Base-by-base conservation (phyloP, 2,329 filamentous ascomycete species). In the Pyrenophora graminea region DNA sequence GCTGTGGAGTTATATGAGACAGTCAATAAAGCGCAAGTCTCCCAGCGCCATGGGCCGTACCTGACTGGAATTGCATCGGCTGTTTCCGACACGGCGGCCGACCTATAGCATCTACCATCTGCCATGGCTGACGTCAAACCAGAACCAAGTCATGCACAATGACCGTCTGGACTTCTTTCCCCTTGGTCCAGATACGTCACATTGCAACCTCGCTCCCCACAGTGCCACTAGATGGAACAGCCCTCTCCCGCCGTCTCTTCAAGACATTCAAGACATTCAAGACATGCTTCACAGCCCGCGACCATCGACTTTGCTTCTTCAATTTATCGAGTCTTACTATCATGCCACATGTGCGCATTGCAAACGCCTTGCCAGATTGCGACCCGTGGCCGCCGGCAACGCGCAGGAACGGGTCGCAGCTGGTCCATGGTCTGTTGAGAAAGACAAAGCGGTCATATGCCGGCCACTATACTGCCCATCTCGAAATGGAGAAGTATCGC, bases 91-190 rank as follows among this genome's bases (percentile, higher is more conserved):
- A 32, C 15, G 15, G 25, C 25, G 43, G 18, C 15, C 25, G 34
- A 36, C 43, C 37, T 39, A 33, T 47, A n/a, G 33, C 8, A 36
- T 21, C 43, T 40, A 37, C 17, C 48, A 37, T 15, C 37, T 30
- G 30, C 18, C 25, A 18, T 17, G 13, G 13, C 37, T 52, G 49
- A 52, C 44, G 49, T 52, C 39, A 43, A 48, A 34, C 19, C 27
- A 39, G 15, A 33, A 34, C 31, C 36, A 46, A 46, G 44, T 36
- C 33, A 32, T 23, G 34, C 19, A 21, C 23, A 18, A 39, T 34
- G 34, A 32, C 18, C 15, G 25, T 46, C 33, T 39, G n/a, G 34
- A 46, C 13, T 8, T 39, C 13, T 8, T 39, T 15, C 39, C 45
- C 30, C 39, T 36, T 38, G 34, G 32, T 34, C 13, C 6, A 15